Evolutionary conservation across 2,329 filamentous ascomycete species (phyloP), one percentile per base, ranked within the genome.

Genomic region (Arthroderma sp.): DNA sequence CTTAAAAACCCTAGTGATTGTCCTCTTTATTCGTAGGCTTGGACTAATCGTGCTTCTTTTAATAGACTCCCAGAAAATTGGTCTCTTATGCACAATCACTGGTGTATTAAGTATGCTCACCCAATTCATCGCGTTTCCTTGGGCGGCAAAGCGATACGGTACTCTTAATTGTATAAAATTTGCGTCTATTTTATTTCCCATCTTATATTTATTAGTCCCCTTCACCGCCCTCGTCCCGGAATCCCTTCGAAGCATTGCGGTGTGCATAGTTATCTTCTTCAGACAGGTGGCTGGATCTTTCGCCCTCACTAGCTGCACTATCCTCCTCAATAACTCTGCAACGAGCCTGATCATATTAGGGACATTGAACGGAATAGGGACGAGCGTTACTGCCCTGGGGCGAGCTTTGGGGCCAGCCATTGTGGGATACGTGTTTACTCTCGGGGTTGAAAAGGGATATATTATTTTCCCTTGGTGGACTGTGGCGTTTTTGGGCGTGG

Each of bases 321-420:
- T 96, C 54, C 71, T 96, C 39, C 73, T 95, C 32, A 94, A 88
- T 27, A 95, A 95, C 64, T 85, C 81, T 7, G 86, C 85, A 3
- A 65, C 72, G 1, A 87, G 81, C 43, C 67, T 94, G 10, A 70
- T 74, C 37, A 75, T 94, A 6, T 73, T 95, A 5, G 88, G 87
- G 1, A 94, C 88, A 0, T 67, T 96, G 45, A 96, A 96, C 56
- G 89, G 89, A 2, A 79, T 94, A 49, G 87, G 85, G 0, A 94
- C 88, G 0, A 83, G 81, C 44, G 78, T 88, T 33, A 82, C 80
- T 51, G 86, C 85, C 0, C 61, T 94, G 3, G 89, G 87, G 2
- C 70, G 87, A 39, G 88, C 86, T 0, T 56, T 74, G 0, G 89
- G 89, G 0, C 89, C 89, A 0, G 83, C 84, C 0, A 61, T 83